Percentiles rank a stretch among this genome's conserved stretches.
phyloP scores from a whole-genome alignment of 1,284 basidiomycete genomes.

The Mycosarcoma maydis region DNA sequence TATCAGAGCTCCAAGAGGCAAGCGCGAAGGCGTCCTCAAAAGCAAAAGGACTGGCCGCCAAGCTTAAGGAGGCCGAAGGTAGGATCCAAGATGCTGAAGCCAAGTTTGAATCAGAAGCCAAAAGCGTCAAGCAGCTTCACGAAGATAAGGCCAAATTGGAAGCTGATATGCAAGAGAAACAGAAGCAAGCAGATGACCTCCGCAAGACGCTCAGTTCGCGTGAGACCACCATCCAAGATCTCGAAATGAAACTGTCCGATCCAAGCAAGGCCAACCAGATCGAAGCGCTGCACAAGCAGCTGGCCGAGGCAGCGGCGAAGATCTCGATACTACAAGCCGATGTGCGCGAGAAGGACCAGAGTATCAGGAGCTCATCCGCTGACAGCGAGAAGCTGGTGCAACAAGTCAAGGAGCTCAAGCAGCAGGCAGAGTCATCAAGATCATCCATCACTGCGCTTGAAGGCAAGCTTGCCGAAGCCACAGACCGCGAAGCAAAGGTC shows the following conservation, averaged over 20 bases:
- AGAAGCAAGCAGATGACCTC: slow-evolving; percentile 28
- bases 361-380: slow-evolving; percentile 7
- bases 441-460: slow-evolving; percentile 10
- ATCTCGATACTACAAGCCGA: slow-evolving; percentile 32
- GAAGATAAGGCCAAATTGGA: slow-evolving; percentile 24
- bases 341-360: slow-evolving; percentile 18
- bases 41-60: slow-evolving; percentile 6
- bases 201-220: slow-evolving; percentile 7
- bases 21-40: slow-evolving; percentile 11
- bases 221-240: slow-evolving; percentile 20
- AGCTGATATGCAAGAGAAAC: slow-evolving; percentile 12
- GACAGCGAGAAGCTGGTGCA: slow-evolving; percentile 18
- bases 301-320: slow-evolving; percentile 17
- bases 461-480: slow-evolving; percentile 15
- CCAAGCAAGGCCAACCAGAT: slow-evolving; percentile 41
- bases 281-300: slow-evolving; percentile 22
- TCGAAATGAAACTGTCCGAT: slow-evolving; percentile 41
- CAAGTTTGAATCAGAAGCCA: slow-evolving; percentile 4
- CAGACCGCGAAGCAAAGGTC: slow-evolving; percentile 20
- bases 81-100: slow-evolving; percentile 22
- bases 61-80: slow-evolving; percentile 17
- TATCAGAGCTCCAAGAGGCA: slow-evolving; percentile 13
- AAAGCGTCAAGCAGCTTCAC: slow-evolving; percentile 21
- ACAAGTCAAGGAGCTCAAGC: slow-evolving; percentile 18
- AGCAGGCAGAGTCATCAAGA: slow-evolving; percentile 9